Evolutionary conservation across 176 grass and related monocot species (phyloP).

Genomic region (Stipa capillata): DNA sequence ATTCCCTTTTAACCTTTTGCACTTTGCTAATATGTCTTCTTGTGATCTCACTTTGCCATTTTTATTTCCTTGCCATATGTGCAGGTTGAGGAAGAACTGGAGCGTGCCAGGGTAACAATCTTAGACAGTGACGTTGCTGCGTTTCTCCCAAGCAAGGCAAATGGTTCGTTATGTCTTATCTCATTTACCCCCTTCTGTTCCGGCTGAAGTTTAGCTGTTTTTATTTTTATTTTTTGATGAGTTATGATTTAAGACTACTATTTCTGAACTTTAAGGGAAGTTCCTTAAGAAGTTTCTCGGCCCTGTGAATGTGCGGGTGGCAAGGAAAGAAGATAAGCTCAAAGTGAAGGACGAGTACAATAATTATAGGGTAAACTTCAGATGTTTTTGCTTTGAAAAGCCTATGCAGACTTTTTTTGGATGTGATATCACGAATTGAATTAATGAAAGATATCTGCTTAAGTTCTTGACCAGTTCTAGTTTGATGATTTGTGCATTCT

Average conservation of each 20-base stretch:
- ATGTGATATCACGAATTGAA: not conserved
- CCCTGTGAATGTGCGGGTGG: constrained; percentile 73
- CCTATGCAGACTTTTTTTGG: not conserved
- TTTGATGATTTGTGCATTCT: not conserved
- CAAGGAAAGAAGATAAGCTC: constrained; percentile 79
- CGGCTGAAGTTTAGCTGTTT: not conserved
- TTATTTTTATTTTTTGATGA: no score
- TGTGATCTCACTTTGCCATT: not conserved
- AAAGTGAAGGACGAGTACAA: constrained; percentile 98
- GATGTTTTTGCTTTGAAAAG: not conserved
- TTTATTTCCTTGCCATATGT: constrained; percentile 9
- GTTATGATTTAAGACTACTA: not conserved
- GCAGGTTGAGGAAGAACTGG: constrained; percentile 84
- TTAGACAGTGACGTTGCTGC: constrained; percentile 70
- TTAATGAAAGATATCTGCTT: not conserved
- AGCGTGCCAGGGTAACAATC: constrained; percentile 57
- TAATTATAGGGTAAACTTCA: constrained; percentile 72
- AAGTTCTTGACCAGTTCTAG: not conserved
- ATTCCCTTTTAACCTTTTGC: not conserved
- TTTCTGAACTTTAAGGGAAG: constrained; percentile 33
- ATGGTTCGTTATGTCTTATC: constrained; percentile 38
- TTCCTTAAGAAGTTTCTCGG: constrained; percentile 91
- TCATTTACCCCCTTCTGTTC: not conserved
- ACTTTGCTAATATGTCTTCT: not conserved
- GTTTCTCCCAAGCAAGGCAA: constrained; percentile 60